Evolutionary conservation across 345 rosid species (phyloP), one percentile per base, ranked within the genome.

Genomic region (Populus nigra): DNA sequence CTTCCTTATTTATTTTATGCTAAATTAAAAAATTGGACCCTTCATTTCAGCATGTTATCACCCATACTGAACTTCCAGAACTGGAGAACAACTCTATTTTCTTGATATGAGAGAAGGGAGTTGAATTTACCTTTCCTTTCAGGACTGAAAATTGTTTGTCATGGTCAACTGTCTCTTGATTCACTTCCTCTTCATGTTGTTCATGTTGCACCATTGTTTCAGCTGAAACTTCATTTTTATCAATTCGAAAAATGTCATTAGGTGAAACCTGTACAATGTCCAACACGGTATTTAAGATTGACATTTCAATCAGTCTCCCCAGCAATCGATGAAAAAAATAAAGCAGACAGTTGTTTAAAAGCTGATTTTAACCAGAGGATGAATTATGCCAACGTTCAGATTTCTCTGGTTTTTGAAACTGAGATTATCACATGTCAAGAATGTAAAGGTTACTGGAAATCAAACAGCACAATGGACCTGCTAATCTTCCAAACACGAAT

Each of bases 191-290:
- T 8, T 62, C 70, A 82, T 49, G 85, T 74, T 80, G 89, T 82
- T 86, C 94, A 31, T 80, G 27, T 41, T 72, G 81, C 73, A 27
- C 71, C 41, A 86, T 62, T 72, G 86, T 68, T 63, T 84, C 68
- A 69, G 81, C 77, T 68, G 88, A 81, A 72, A 69, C 87, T 78
- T 92, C 96, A 79, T 85, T 81, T 83, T 86, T 92, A 72, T 92
- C 92, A 77, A 89, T 81, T 35, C 81, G 88, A 78, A 83, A 83
- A 83, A 95, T 90, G 77, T 93, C 96, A 83, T 74, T 77, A 57
- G 99, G 99, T 62, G 88, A 88, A 75, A 91, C 96, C 99, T 96
- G 91, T 70, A 85, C 57, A 71, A 79, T 75, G 77, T 72, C 72
- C 55, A 72, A 73, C 39, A 61, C 68, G 25, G 47, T 73, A 66